Conservation (phyloP, 1,139 yeast genomes). For the Blastobotrys proliferans region DNA sequence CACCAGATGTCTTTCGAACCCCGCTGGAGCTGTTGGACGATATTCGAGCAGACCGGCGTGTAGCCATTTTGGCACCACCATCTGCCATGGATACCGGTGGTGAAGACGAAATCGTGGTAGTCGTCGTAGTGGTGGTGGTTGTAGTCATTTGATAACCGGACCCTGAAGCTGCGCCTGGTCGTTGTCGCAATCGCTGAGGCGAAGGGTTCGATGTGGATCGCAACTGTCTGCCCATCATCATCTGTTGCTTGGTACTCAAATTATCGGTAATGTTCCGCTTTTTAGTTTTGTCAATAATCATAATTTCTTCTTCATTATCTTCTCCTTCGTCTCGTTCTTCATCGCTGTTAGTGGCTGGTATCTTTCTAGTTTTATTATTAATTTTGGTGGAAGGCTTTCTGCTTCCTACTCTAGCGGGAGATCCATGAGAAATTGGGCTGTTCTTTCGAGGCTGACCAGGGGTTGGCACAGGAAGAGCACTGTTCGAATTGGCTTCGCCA, state of each 20-base stretch:
- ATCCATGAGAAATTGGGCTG: conserved; percentile 24
- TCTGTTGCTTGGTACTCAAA: conserved; percentile 21
- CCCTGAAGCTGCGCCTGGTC: conserved; percentile 6
- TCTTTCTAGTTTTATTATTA: background rate
- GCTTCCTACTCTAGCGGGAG: conserved; percentile 8
- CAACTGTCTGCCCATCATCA: conserved; percentile 24
- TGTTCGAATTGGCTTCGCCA: conserved; percentile 62
- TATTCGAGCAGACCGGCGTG: conserved; percentile 23
- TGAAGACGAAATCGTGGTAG: conserved; percentile 21
- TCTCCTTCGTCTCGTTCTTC: conserved; percentile 20
- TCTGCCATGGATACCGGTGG: conserved; percentile 14
- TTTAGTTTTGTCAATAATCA: conserved; percentile 4
- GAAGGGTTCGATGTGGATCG: conserved; percentile 26
- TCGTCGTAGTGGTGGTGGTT: conserved; percentile 26
- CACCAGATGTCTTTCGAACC: conserved; percentile 20
- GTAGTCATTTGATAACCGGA: conserved; percentile 22
- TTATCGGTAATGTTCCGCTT: conserved; percentile 19
- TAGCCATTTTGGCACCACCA: conserved; percentile 7
- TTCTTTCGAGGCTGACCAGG: conserved; percentile 95
- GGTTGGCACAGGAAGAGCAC: conserved; percentile 84
- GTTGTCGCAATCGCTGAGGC: conserved; percentile 19
- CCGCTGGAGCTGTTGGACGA: conserved; percentile 19
- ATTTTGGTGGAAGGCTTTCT: background rate
- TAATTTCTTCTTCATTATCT: conserved; percentile 4
- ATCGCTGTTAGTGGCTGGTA: conserved; percentile 19